Evolutionary conservation across 176 grass and related monocot genomes (phyloP).

Genomic region (Ampelocalamus luodianensis): DNA sequence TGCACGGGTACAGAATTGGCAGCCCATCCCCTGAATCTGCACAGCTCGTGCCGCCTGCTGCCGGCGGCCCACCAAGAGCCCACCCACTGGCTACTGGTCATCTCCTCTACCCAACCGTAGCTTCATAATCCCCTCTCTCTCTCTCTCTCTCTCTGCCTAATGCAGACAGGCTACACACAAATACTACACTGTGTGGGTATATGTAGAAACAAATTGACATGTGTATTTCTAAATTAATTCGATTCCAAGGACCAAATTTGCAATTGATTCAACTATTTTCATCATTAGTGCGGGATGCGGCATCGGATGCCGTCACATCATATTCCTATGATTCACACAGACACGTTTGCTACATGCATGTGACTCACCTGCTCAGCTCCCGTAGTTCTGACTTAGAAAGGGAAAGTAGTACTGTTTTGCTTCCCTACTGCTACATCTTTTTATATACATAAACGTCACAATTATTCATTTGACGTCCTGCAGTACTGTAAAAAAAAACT

Average conservation of each 20-base stretch:
- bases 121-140: not conserved
- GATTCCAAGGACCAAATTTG: not conserved
- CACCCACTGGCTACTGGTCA: not conserved
- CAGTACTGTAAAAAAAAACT: not conserved
- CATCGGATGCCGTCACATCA: not conserved
- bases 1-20: no score
- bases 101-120: not conserved
- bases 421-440: not conserved
- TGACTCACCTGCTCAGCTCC: not conserved
- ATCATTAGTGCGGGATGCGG: not conserved
- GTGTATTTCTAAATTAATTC: not conserved
- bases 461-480: not conserved
- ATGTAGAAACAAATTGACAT: not conserved
- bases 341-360: not conserved
- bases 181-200: not conserved
- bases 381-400: not conserved
- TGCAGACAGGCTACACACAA: not conserved
- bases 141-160: not conserved
- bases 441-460: not conserved
- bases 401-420: not conserved
- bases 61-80: not conserved
- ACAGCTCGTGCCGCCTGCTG: not conserved
- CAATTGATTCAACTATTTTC: not conserved
- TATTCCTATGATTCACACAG: not conserved
- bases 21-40: not conserved